phyloP scores from a whole-genome alignment of 2,329 filamentous ascomycete species.

The Stachybotrys echinatus region DNA sequence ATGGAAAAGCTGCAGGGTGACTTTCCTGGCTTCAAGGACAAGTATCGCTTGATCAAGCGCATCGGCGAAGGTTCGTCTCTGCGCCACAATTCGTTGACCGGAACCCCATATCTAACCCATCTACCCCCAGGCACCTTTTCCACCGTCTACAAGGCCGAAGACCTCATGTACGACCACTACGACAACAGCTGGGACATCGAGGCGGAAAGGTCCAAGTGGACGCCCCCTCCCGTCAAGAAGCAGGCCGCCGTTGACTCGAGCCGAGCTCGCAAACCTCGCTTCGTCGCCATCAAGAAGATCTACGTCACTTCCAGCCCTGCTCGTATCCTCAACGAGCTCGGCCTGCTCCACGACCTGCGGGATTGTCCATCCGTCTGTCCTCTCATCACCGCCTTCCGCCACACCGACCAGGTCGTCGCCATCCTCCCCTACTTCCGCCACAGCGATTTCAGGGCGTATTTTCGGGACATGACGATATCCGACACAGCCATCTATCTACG shows the following conservation, averaged over 20 bases:
- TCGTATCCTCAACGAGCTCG: constrained; percentile 93
- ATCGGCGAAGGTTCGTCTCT: constrained; percentile 78
- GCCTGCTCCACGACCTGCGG: constrained; percentile 82
- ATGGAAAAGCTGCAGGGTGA: constrained; percentile 79
- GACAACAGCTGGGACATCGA: constrained; percentile 83
- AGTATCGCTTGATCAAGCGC: constrained; percentile 87
- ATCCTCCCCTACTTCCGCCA: constrained; percentile 95
- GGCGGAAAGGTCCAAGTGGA: constrained; percentile 61
- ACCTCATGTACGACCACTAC: constrained; percentile 77
- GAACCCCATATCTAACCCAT: neutral
- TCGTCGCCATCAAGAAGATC: constrained; percentile 98
- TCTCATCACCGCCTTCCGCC: constrained; percentile 92
- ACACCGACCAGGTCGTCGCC: constrained; percentile 90
- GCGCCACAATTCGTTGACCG: neutral
- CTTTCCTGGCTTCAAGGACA: constrained; percentile 77
- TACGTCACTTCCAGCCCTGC: constrained; percentile 95
- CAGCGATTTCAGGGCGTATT: constrained; percentile 91
- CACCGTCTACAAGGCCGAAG: constrained; percentile 97
- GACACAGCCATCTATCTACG: constrained; percentile 90
- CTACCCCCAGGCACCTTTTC: constrained; percentile 79
- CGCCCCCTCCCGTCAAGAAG: constrained; percentile 60
- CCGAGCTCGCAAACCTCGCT: constrained; percentile 49
- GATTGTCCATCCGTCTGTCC: constrained; percentile 84
- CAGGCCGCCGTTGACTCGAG: constrained; percentile 27
- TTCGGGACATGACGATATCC: constrained; percentile 77